Evolutionary conservation across 2,329 filamentous ascomycete species (phyloP).

Genomic region (Claviceps sorghi): DNA sequence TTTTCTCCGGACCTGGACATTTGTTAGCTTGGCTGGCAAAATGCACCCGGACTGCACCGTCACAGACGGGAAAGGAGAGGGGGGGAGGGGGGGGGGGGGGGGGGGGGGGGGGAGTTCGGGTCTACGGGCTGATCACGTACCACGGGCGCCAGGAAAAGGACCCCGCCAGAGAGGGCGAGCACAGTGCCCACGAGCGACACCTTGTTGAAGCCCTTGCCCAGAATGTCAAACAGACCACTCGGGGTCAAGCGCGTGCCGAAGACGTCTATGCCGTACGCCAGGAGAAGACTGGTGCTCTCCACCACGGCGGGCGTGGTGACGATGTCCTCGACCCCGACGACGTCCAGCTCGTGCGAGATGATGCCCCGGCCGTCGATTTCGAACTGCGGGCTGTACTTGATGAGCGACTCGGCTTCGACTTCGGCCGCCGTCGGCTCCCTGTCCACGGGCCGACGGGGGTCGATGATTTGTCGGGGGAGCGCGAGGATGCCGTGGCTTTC

Average conservation of each 20-base stretch:
- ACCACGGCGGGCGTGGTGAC: conserved; percentile 64
- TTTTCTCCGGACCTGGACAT: conserved; percentile 41
- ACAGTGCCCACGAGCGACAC: conserved; percentile 73
- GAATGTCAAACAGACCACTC: conserved; percentile 77
- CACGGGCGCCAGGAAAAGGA: conserved; percentile 68
- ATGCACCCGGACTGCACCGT: not conserved
- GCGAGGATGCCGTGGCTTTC: conserved; percentile 60
- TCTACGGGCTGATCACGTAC: conserved; percentile 38
- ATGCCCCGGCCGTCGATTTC: conserved; percentile 73
- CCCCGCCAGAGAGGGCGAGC: conserved; percentile 60
- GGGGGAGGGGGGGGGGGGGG: not conserved
- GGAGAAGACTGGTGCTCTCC: conserved; percentile 82
- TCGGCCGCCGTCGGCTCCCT: conserved; percentile 71
- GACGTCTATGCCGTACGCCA: conserved; percentile 77
- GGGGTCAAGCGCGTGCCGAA: conserved; percentile 81
- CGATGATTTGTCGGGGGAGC: conserved; percentile 64
- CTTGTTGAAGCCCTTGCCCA: conserved; percentile 91
- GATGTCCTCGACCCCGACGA: conserved; percentile 60
- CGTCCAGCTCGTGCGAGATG: conserved; percentile 68
- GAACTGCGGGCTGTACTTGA: conserved; percentile 59
- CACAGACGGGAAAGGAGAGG: not conserved
- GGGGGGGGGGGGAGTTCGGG: not conserved
- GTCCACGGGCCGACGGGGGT: conserved; percentile 73
- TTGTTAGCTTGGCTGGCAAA: conserved; percentile 14
- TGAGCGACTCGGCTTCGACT: conserved; percentile 63